Conservation (phyloP, 2,329 filamentous ascomycete genomes). For the Phaeosphaeria sp. region DNA sequence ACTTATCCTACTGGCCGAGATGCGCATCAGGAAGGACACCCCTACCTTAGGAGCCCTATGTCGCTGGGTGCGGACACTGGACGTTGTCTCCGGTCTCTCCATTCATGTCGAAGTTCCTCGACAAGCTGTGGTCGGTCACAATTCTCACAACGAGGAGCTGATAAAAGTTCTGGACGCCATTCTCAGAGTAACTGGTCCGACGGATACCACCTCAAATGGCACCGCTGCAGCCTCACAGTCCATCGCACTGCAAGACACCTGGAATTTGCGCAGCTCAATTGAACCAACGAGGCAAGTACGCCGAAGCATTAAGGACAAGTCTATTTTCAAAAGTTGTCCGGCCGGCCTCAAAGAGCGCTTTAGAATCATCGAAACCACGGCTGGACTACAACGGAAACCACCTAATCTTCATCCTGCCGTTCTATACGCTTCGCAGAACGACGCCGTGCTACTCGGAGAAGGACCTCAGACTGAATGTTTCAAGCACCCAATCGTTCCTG, state of each 20-base stretch:
- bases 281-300: constrained; percentile 56
- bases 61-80: constrained; percentile 74
- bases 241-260: constrained; percentile 65
- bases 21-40: constrained; percentile 69
- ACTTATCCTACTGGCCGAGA: constrained; percentile 70
- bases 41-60: constrained; percentile 73
- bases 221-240: constrained; percentile 47
- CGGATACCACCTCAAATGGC: constrained; percentile 54
- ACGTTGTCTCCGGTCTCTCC: constrained; percentile 70
- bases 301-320: constrained; percentile 64
- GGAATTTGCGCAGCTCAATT: constrained; percentile 62
- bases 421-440: constrained; percentile 65
- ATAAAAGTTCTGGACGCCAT: constrained; percentile 69
- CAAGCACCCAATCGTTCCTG: constrained; percentile 68
- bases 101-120: constrained; percentile 57
- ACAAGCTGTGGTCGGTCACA: constrained; percentile 34
- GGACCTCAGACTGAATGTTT: constrained; percentile 60
- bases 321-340: constrained; percentile 43
- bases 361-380: constrained; percentile 66
- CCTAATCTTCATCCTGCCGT: constrained; percentile 72
- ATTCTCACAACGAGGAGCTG: constrained; percentile 58
- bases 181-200: constrained; percentile 67
- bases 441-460: constrained; percentile 60
- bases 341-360: constrained; percentile 49
- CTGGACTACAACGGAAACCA: constrained; percentile 67